Base-by-base conservation (phyloP, 305 asterid species). In the Caryopteris hybrid region DNA sequence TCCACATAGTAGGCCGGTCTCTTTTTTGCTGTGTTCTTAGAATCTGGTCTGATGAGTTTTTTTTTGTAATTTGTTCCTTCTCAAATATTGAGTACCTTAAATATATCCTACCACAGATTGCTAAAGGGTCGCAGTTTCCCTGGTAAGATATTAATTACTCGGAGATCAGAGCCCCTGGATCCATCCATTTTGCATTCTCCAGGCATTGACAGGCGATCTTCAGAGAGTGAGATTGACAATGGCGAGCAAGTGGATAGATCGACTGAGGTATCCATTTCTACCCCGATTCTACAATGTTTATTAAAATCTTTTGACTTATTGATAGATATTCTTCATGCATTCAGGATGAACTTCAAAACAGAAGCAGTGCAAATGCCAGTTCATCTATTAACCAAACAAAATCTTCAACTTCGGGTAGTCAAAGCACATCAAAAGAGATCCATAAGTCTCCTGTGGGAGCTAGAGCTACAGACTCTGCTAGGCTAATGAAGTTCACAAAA, bases 51-150 rank as follows among this genome's bases (percentile, higher is more conserved):
- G n/a, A n/a, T n/a, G n/a, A n/a, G n/a, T n/a, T n/a, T n/a, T n/a
- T n/a, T 17, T 23, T 53, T 68, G 6, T 18, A 53, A 57, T 63
- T 72, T 55, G 38, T 56, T 75, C 23, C 8, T 64, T 34, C 47
- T 29, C 22, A 34, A 12, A 51, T 45, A 17, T 14, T 50, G 46
- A 45, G 66, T 51, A 50, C 38, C 34, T 51, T 20, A 47, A 18
- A 17, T 61, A 10, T 66, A 46, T 48, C 65, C 63, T 74, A 58
- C 61, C n/a, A 14, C 83, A 93, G 99, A 74, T 86, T 91, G 84
- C 92, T 91, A 43, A 94, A 91, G 79, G 99, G 99, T 64, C 96
- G 99, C 39, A 91, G 95, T 81, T 93, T 94, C 74, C 99, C 99
- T 52, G 99, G 99, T 61, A 94, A 91, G 77, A 81, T 94, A 76